Conservation (phyloP, 257 asterid genomes). For the Nicotiana benthamiana region DNA sequence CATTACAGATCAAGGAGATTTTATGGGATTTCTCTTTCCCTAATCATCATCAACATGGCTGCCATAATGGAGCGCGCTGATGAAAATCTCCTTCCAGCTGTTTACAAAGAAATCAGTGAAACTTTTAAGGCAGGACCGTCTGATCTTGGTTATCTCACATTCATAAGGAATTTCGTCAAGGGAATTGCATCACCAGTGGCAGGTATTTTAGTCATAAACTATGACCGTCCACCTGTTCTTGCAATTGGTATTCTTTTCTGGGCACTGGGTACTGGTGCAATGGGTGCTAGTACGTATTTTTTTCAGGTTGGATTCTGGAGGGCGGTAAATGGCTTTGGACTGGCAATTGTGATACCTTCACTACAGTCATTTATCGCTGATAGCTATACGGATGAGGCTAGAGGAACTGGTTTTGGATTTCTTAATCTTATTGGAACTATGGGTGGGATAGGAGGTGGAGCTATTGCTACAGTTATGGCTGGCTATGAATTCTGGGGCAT, state of each 20-base stretch:
- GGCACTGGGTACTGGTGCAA: slow-evolving; percentile 95
- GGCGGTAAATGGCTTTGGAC: slow-evolving; percentile 80
- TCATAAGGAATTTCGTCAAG: slow-evolving; percentile 64
- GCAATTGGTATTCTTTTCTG: slow-evolving; percentile 84
- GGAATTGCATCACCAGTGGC: slow-evolving; percentile 92
- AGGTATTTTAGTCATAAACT: slow-evolving; percentile 70
- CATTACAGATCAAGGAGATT: slow-evolving; percentile 46
- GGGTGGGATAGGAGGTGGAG: slow-evolving; percentile 99
- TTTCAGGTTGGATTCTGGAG: slow-evolving; percentile 87
- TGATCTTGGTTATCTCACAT: slow-evolving; percentile 96
- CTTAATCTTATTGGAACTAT: slow-evolving; percentile 74
- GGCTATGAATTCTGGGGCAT: slow-evolving; percentile 66
- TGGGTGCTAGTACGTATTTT: slow-evolving; percentile 75
- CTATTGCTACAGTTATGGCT: slow-evolving; percentile 93
- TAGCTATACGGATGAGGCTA: slow-evolving; percentile 64
- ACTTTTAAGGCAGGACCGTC: slow-evolving; percentile 89
- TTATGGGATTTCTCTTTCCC: slow-evolving; percentile 73
- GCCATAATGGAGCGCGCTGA: slow-evolving; percentile 99
- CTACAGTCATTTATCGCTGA: slow-evolving; percentile 94
- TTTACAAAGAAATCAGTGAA: slow-evolving; percentile 97
- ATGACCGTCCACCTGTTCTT: slow-evolving; percentile 90
- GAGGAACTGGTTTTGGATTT: slow-evolving; percentile 94
- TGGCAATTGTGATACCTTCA: slow-evolving; percentile 91
- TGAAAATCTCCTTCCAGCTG: slow-evolving; percentile 96
- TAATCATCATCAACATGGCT: slow-evolving; percentile 90